These are phyloP conservation scores for Metrosideros polymorpha DNA, from an alignment of 441 rosid species.

Conservation along the genomic window DNA sequence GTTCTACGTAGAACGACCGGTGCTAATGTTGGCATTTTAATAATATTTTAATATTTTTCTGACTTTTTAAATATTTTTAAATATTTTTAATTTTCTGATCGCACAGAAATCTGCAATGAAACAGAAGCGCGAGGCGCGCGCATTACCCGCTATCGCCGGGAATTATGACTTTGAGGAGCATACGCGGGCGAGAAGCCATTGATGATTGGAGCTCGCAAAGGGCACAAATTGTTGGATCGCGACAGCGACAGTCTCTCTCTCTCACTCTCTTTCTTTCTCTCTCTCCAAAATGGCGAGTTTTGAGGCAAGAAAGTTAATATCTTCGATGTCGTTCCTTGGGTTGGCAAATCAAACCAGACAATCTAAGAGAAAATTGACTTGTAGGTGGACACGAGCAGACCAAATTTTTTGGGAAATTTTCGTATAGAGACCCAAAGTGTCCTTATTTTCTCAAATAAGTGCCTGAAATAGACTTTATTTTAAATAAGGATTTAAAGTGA, in stretches of 20 bases:
- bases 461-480: no score
- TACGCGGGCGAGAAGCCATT: constrained; percentile 3
- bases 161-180: constrained; percentile 4
- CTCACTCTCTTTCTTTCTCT: no score
- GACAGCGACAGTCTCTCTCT: no score
- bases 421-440: no score
- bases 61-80: no score
- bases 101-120: neutral
- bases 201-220: neutral
- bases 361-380: neutral
- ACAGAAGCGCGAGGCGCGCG: neutral
- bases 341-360: neutral
- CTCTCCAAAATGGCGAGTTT: neutral
- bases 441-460: no score
- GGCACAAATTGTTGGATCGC: neutral
- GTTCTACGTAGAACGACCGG: no score
- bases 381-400: neutral
- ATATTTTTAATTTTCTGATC: no score
- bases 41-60: no score
- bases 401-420: no score
- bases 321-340: neutral
- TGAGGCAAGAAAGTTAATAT: neutral
- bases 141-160: constrained; percentile 5
- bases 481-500: no score
- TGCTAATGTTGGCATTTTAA: no score